Evolutionary conservation across 306 rosid species (phyloP).

Genomic region (Quercus suber): DNA sequence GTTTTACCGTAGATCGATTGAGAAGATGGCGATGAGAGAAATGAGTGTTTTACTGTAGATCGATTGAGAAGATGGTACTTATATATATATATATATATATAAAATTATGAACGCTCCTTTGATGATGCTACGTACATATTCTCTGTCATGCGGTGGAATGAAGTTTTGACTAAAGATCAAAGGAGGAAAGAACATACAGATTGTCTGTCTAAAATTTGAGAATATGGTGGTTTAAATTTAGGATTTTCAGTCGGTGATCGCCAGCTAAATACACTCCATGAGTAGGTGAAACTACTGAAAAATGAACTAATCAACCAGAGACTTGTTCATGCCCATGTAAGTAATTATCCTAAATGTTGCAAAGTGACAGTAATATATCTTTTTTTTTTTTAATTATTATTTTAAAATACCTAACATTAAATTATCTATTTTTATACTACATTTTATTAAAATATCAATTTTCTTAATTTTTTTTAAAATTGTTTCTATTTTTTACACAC

Average conservation of each 20-base stretch:
- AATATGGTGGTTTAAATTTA: slow-evolving; percentile 49
- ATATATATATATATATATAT: background rate
- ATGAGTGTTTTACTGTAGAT: background rate
- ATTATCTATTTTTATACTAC: too few species aligned
- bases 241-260: slow-evolving; percentile 34
- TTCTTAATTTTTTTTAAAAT: too few species aligned
- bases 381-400: too few species aligned
- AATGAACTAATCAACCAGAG: background rate
- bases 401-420: too few species aligned
- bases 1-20: background rate
- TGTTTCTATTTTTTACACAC: too few species aligned
- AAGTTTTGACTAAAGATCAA: slow-evolving; percentile 16
- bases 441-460: too few species aligned
- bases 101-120: background rate
- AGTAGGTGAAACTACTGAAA: background rate
- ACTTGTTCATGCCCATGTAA: background rate
- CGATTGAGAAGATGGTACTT: background rate
- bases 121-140: background rate
- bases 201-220: slow-evolving; percentile 26
- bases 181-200: background rate
- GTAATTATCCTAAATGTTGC: background rate
- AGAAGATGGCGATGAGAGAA: background rate
- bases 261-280: background rate
- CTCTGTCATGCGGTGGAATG: background rate
- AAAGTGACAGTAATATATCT: too few species aligned